Percentiles rank a stretch among this genome's conserved stretches.
Evolutionary conservation across 805 yeast genomes (phyloP).

Genomic region (Metschnikowia lachancei): DNA sequence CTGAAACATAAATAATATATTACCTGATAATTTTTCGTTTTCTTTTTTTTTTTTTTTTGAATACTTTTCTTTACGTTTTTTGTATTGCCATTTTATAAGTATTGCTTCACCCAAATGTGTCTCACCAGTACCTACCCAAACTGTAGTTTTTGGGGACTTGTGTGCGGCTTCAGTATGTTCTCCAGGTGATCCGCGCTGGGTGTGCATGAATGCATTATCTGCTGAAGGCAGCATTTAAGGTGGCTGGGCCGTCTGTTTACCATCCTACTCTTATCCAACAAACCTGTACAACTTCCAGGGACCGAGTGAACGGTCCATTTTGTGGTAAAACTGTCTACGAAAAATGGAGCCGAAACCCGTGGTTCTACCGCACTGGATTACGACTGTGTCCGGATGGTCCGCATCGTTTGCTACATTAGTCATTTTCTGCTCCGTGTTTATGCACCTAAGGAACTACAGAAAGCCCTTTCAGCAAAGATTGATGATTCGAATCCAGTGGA

Average conservation of each 20-base stretch:
- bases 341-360: slow-evolving; percentile 3
- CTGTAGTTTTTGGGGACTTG: no score
- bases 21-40: no score
- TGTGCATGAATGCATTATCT: slow-evolving; percentile 3
- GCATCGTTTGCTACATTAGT: slow-evolving; percentile 24
- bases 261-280: neutral
- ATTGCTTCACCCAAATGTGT: no score
- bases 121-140: no score
- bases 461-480: slow-evolving; percentile 87
- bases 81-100: no score
- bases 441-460: slow-evolving; percentile 62
- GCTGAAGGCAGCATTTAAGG: neutral
- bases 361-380: slow-evolving; percentile 23
- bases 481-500: slow-evolving; percentile 73
- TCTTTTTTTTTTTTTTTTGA: no score
- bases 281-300: neutral
- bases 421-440: slow-evolving; percentile 25
- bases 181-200: slow-evolving; percentile 3
- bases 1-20: no score
- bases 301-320: neutral
- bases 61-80: no score
- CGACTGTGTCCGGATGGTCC: slow-evolving; percentile 21
- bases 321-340: neutral
- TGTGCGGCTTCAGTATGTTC: neutral
- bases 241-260: neutral